Conservation (phyloP, 352 stramenopile genomes). For the Pythium volutum region DNA sequence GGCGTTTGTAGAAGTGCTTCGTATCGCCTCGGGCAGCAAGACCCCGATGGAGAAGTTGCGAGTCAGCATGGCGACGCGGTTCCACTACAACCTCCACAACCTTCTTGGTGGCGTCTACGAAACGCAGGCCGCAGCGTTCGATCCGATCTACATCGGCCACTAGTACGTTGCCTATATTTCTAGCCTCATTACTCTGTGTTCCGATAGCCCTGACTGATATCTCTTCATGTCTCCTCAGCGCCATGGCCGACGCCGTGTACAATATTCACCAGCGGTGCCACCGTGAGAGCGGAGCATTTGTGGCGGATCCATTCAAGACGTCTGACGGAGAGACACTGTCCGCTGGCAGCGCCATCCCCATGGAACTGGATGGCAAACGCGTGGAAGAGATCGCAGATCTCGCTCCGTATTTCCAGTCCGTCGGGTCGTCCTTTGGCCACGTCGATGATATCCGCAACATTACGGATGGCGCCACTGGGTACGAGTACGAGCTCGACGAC, state of each 20-base stretch:
- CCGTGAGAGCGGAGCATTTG: conserved; percentile 29
- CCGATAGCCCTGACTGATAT: neutral
- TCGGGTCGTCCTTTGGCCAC: conserved; percentile 33
- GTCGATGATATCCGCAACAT: conserved; percentile 34
- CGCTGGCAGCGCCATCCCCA: conserved; percentile 26
- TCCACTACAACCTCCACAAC: conserved; percentile 44
- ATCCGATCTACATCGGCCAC: conserved; percentile 39
- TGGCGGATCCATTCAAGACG: conserved; percentile 31
- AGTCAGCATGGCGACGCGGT: conserved; percentile 31
- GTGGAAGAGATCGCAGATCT: conserved; percentile 26
- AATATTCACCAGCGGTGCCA: conserved; percentile 60
- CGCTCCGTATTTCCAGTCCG: conserved; percentile 23
- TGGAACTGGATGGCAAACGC: conserved; percentile 27
- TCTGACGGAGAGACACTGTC: conserved; percentile 20
- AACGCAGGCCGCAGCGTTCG: conserved; percentile 33
- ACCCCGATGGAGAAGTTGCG: conserved; percentile 35
- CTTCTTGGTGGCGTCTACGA: conserved; percentile 37
- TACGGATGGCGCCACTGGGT: conserved; percentile 16
- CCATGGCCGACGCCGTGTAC: conserved; percentile 59
- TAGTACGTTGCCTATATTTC: conserved; percentile 27
- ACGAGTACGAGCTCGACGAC: conserved; percentile 53
- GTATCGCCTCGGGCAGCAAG: conserved; percentile 32
- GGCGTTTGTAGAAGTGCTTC: conserved; percentile 57
- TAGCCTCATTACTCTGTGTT: neutral
- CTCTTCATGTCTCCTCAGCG: conserved; percentile 11